A percentile compares a stretch with the other conserved stretches of the same genome.
These are phyloP conservation scores for Venturia asperata DNA, from an alignment of 2,329 filamentous ascomycete genomes.

Conservation along the genomic window DNA sequence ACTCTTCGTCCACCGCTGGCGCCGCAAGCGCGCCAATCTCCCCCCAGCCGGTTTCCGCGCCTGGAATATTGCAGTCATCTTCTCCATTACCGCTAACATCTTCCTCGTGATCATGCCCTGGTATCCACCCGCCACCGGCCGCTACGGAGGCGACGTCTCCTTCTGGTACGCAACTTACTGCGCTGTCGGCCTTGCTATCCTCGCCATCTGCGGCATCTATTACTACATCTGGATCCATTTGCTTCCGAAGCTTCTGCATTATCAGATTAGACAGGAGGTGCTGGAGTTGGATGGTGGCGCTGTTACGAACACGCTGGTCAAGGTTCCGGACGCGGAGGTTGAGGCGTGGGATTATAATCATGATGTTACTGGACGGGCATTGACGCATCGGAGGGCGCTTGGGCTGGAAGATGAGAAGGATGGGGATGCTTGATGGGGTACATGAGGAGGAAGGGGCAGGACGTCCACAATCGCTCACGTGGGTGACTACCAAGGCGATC, in stretches of 20 bases:
- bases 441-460: too few species aligned
- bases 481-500: too few species aligned
- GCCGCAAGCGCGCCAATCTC: slow-evolving; percentile 30
- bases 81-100: slow-evolving; percentile 35
- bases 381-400: slow-evolving; percentile 1
- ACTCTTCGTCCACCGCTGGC: slow-evolving; percentile 39
- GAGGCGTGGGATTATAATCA: slow-evolving; percentile 53
- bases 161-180: slow-evolving; percentile 70
- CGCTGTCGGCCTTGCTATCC: slow-evolving; percentile 54
- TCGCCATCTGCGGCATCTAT: slow-evolving; percentile 49
- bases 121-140: slow-evolving; percentile 38
- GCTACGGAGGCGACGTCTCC: slow-evolving; percentile 56
- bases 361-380: slow-evolving; percentile 36
- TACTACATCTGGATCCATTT: slow-evolving; percentile 53
- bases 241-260: slow-evolving; percentile 47
- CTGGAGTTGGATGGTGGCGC: slow-evolving; percentile 45
- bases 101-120: slow-evolving; percentile 40
- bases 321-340: slow-evolving; percentile 46
- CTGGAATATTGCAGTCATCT: slow-evolving; percentile 29
- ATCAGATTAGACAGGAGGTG: slow-evolving; percentile 50
- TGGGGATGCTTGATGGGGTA: not conserved
- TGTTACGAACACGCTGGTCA: slow-evolving; percentile 46
- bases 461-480: too few species aligned
- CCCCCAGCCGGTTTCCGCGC: slow-evolving; percentile 39
- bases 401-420: not conserved